Base-by-base conservation (phyloP, 2,329 filamentous ascomycete species). In the Lasiodiplodia sp. region DNA sequence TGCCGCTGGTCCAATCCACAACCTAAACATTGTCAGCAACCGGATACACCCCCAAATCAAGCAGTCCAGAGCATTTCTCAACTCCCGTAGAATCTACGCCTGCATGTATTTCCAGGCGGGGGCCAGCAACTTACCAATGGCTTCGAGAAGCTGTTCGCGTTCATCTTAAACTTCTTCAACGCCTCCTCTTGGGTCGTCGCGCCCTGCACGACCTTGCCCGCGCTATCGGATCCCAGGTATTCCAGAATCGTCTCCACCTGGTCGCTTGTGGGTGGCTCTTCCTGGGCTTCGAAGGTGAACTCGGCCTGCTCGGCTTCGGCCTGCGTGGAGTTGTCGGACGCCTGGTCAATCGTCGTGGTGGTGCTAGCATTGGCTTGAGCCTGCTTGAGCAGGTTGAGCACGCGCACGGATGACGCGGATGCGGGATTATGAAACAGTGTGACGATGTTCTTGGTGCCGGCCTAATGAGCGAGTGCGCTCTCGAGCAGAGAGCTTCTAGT, bases 1-100 rank as follows among this genome's bases (percentile, higher is more conserved):
- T 92, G 72, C 94, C 96, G 79, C 95, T 94, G 78, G 91, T 93
- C 96, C 96, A 98, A 79, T 98, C 95, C 65, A 98, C 95, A 69
- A 91, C 71, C 74, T 73, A 44, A 52, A 38, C 6, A 34, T 14
- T 10, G 55, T 60, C 16, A 53, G 57, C 62, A 63, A 66, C 38
- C 60, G 18, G n/a, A 8, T 37, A n/a, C 28, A 44, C 40, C 31
- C 44, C 28, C 4, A 25, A 37, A 25, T 7, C 60, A 44, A n/a
- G 60, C 25, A 56, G 31, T 28, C 16, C 7, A 12, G 11, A 12
- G 25, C 5, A 56, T 28, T 40, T 11, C 40, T 37, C 23, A 16
- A 8, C 18, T 31, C 18, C 4, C 47, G 23, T 12, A 44, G 11
- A 11, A 28, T n/a, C 11, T 18, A 14, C 23, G n/a, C 12, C 7